Base-by-base conservation (phyloP, 805 yeast species). In the Candida germanica region DNA sequence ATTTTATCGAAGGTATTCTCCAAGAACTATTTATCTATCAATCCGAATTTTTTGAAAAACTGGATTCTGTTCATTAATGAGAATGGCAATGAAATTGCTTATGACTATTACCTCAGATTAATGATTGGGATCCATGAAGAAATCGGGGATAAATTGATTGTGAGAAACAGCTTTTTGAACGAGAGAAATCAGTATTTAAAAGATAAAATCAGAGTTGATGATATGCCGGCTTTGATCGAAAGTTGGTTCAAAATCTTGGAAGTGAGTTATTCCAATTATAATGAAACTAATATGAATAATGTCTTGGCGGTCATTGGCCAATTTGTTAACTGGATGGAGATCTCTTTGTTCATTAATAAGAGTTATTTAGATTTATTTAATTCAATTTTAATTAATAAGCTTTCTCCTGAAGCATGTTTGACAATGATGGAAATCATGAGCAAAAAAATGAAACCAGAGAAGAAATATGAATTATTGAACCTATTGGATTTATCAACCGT, bases 321-420 rank as follows among this genome's bases (percentile, higher is more conserved):
- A 9, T 93, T 84, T 73, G 84, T 88, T 16, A 80, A 89, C 16
- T 93, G 99, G 98, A 87, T 89, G 56, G 94, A 87, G 55, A 80
- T 89, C 42, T 69, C 80, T 36, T 66, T 87, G 48, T 77, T 91
- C 36, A 71, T 88, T 20, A 77, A 77, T 33, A 70, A 74, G 22
- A 75, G 75, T 15, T 80, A 75, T 47, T 64, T 86, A 49, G 59
- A 68, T 18, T 53, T 75, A 24, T 17, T 42, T 9, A 32, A 35
- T n/a, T 32, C 38, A n/a, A 20, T 37, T 4, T 31, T 44, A 6
- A 26, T 37, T 12, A 36, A 26, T 26, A 33, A 33, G 7, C 14
- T 21, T 9, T 34, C 36, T 21, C 58, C 59, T 4, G 75, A 77
- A 34, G 82, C 94, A 20, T 72, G 81, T 15, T 58, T 54, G 26